These are phyloP conservation scores for Stemphylium lycopersici DNA, from an alignment of 2,329 filamentous ascomycete species.

Conservation along the genomic window DNA sequence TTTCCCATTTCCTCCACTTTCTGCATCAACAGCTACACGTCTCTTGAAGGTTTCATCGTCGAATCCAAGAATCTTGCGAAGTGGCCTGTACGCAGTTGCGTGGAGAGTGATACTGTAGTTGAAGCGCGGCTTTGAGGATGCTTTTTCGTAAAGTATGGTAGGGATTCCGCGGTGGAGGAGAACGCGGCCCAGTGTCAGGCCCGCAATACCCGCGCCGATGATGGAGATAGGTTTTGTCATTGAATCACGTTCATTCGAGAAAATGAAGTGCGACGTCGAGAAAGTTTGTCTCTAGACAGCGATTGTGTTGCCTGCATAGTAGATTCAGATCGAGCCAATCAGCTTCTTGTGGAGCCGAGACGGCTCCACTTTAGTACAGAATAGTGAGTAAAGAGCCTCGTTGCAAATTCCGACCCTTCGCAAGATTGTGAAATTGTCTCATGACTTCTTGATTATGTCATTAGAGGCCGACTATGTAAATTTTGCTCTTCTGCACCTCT, in stretches of 20 bases:
- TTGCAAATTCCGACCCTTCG: not conserved
- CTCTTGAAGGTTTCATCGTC: slow-evolving; percentile 40
- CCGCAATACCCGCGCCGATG: slow-evolving; percentile 55
- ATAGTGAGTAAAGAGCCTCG: not conserved
- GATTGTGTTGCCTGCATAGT: not conserved
- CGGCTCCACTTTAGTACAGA: not conserved
- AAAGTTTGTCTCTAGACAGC: not conserved
- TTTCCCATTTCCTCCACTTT: slow-evolving; percentile 30
- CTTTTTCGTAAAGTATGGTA: slow-evolving; percentile 44
- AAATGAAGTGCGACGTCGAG: not conserved
- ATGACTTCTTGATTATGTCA: too few relatives aligned
- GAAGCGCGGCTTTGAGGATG: slow-evolving; percentile 30
- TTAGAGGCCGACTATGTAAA: too few relatives aligned
- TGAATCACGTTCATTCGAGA: slow-evolving; percentile 10
- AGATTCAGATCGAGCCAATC: slow-evolving; percentile 5
- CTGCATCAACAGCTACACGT: slow-evolving; percentile 41
- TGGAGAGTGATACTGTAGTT: slow-evolving; percentile 51
- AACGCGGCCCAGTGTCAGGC: slow-evolving; percentile 49
- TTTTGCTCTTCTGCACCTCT: too few relatives aligned
- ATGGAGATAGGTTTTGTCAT: slow-evolving; percentile 44
- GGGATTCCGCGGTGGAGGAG: slow-evolving; percentile 42
- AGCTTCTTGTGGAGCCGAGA: not conserved
- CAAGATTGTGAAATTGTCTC: too few relatives aligned
- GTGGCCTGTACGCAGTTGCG: slow-evolving; percentile 35
- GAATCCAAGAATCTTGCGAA: slow-evolving; percentile 42